These are phyloP conservation scores for Coprinopsis sp. DNA, from an alignment of 768 basidiomycete species.

Conservation along the genomic window DNA sequence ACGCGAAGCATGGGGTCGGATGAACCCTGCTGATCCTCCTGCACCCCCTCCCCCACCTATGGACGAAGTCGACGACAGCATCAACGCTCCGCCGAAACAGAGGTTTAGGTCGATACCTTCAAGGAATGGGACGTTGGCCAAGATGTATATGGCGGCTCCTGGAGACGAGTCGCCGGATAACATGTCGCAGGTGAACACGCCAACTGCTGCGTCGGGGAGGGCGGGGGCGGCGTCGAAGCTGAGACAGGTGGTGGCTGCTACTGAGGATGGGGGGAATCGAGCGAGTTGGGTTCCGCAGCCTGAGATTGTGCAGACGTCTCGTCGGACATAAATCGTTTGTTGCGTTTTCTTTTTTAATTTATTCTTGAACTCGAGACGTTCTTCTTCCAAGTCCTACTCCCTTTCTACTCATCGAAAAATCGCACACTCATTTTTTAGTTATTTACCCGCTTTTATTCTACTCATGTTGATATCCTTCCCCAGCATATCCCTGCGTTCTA, in stretches of 20 bases:
- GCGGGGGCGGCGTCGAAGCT: constrained; percentile 3
- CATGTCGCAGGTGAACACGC: constrained; percentile 1
- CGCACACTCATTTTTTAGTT: too few species aligned
- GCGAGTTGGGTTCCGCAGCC: too few species aligned
- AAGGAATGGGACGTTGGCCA: not conserved
- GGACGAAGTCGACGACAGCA: constrained; percentile 7
- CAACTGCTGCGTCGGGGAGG: not conserved
- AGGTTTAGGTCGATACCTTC: constrained; percentile 6
- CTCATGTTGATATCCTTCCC: too few species aligned
- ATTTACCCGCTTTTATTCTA: too few species aligned
- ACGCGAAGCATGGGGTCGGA: not conserved
- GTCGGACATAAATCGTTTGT: too few species aligned
- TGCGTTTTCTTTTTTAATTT: too few species aligned
- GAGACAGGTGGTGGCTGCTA: constrained; percentile 8
- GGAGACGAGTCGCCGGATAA: not conserved
- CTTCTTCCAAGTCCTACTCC: too few species aligned
- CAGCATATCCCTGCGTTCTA: too few species aligned
- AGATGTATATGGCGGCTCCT: not conserved
- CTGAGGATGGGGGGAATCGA: not conserved
- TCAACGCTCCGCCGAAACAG: constrained; percentile 1
- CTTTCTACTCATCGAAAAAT: too few species aligned
- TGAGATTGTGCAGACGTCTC: too few species aligned
- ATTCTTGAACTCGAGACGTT: too few species aligned
- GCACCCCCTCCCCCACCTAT: constrained; percentile 1
- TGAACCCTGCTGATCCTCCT: not conserved